phyloP scores from a whole-genome alignment of 2,329 filamentous ascomycete genomes.

The Xylariaceae sp. region DNA sequence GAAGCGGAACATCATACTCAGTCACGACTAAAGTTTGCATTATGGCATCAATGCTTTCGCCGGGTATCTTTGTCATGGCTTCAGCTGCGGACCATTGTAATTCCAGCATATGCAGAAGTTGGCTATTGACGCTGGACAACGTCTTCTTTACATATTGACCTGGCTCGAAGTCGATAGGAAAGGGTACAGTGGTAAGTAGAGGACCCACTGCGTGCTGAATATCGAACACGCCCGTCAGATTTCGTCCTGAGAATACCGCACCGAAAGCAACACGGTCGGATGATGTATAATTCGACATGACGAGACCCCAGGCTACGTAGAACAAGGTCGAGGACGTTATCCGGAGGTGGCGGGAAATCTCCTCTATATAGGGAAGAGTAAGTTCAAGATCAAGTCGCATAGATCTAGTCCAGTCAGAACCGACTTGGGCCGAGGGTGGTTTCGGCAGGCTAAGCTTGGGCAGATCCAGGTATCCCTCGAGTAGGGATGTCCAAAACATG shows the following conservation, averaged over 20 bases:
- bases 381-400: not conserved
- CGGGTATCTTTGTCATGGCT: not conserved
- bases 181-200: conserved; percentile 2
- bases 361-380: not conserved
- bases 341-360: not conserved
- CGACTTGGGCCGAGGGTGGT: not conserved
- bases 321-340: conserved; percentile 2
- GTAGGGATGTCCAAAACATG: conserved; percentile 1
- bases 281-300: conserved; percentile 8
- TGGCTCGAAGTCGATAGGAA: not conserved
- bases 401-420: conserved; percentile 1
- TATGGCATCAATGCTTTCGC: conserved; percentile 1
- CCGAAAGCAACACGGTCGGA: conserved; percentile 11
- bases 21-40: conserved; percentile 3
- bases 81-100: conserved; percentile 5
- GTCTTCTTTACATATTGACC: not conserved
- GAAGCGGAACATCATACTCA: conserved; percentile 1
- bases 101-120: conserved; percentile 1
- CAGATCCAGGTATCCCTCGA: not conserved
- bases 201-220: not conserved
- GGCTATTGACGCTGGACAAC: not conserved
- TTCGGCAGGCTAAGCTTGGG: conserved; percentile 3
- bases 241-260: conserved; percentile 10
- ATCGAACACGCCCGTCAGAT: not conserved
- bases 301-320: conserved; percentile 8